Conservation (phyloP, 805 yeast genomes). For the Nakazawaea anatomiae region DNA sequence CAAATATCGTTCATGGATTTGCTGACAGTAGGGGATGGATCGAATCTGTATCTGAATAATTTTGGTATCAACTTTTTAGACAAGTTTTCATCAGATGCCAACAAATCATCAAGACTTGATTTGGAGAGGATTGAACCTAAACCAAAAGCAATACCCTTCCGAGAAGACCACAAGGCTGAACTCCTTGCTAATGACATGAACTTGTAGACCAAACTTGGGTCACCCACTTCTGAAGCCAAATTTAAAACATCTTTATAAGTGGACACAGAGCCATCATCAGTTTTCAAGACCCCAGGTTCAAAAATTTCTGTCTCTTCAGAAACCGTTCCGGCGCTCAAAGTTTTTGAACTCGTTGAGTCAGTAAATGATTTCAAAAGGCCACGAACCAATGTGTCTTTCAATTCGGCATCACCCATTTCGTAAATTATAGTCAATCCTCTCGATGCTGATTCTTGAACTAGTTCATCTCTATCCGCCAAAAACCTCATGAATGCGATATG, state of each 20-base stretch:
- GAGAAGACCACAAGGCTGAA: slow-evolving; percentile 85
- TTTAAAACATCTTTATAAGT: slow-evolving; percentile 87
- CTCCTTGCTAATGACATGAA: slow-evolving; percentile 89
- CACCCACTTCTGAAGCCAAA: slow-evolving; percentile 92
- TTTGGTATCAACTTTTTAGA: slow-evolving; percentile 70
- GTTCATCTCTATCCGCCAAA: slow-evolving; percentile 74
- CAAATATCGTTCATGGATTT: slow-evolving; percentile 86
- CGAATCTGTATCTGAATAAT: slow-evolving; percentile 77
- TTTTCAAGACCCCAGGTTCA: slow-evolving; percentile 73
- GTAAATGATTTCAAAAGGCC: slow-evolving; percentile 75
- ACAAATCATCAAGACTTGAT: slow-evolving; percentile 59
- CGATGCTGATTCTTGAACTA: slow-evolving; percentile 89
- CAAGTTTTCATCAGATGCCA: slow-evolving; percentile 46
- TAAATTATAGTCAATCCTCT: slow-evolving; percentile 80
- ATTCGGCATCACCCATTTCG: slow-evolving; percentile 63
- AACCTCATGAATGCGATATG: slow-evolving; percentile 75
- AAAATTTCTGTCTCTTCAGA: slow-evolving; percentile 78
- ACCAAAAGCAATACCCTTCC: slow-evolving; percentile 94
- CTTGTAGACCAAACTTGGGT: slow-evolving; percentile 87
- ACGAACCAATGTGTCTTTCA: slow-evolving; percentile 69
- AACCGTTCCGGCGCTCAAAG: slow-evolving; percentile 57
- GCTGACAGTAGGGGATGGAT: slow-evolving; percentile 72
- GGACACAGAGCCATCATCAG: slow-evolving; percentile 81
- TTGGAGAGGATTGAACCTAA: slow-evolving; percentile 80
- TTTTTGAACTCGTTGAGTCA: slow-evolving; percentile 44